Conservation (phyloP, 345 rosid species). For the Citrus sinensis region DVS_A1.0 CM039161.1:2645501-2646000, state of each 20-base stretch:
- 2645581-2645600: slow-evolving; percentile 19
- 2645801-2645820: slow-evolving; percentile 71
- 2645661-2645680: slow-evolving; percentile 19
- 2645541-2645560: slow-evolving; percentile 31
- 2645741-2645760: slow-evolving; percentile 95
- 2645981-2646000: slow-evolving; percentile 70
- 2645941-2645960: slow-evolving; percentile 48
- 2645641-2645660: slow-evolving; percentile 5
- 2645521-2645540: slow-evolving; percentile 39
- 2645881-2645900: slow-evolving; percentile 36
- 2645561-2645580: slow-evolving; percentile 47
- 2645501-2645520: slow-evolving; percentile 18
- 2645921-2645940: slow-evolving; percentile 67
- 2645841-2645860: slow-evolving; percentile 32
- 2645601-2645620: slow-evolving; percentile 41
- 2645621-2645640: slow-evolving; percentile 30
- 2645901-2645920: slow-evolving; percentile 61
- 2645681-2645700: slow-evolving; percentile 40
- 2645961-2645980: slow-evolving; percentile 79
- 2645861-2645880: slow-evolving; percentile 36
- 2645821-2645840: slow-evolving; percentile 40
- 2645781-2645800: slow-evolving; percentile 86
- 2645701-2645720: slow-evolving; percentile 30
- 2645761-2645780: slow-evolving; percentile 97
- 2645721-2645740: slow-evolving; percentile 40